Percentiles rank a stretch among this genome's conserved stretches.
phyloP scores from a whole-genome alignment of 2,329 filamentous ascomycete genomes.

The Myriosclerotinia curreyana region DNA sequence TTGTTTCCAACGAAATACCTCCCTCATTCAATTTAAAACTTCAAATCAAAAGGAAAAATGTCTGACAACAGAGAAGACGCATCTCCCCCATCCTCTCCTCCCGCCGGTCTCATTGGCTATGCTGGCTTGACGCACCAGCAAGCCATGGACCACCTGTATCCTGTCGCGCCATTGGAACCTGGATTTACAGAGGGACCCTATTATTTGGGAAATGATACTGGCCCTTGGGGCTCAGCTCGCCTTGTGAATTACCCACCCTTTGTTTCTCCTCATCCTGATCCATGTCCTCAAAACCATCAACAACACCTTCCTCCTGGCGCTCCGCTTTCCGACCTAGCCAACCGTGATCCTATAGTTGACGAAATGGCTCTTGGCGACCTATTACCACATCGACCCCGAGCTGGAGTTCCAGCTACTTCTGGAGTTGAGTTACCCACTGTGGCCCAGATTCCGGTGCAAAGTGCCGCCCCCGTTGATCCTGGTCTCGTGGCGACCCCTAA shows the following conservation, averaged over 20 bases:
- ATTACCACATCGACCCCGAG: not conserved
- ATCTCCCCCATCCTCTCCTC: not conserved
- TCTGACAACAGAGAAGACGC: not conserved
- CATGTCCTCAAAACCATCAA: too few relatives aligned
- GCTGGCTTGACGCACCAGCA: not conserved
- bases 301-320: too few relatives aligned
- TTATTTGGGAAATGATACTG: not conserved
- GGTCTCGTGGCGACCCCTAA: not conserved
- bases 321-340: too few relatives aligned
- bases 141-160: not conserved
- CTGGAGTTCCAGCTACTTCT: not conserved
- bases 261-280: too few relatives aligned
- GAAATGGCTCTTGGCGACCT: too few relatives aligned
- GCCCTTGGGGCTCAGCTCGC: not conserved
- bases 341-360: not conserved
- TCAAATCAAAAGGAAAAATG: not conserved
- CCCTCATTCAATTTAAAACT: not conserved
- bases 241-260: not conserved
- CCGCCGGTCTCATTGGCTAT: not conserved
- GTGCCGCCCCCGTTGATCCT: not conserved
- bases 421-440: not conserved
- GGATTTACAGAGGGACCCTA: not conserved
- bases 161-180: not conserved
- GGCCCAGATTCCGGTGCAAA: not conserved
- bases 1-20: not conserved